These are phyloP conservation scores for Acorus calamus DNA, from an alignment of 106 monocot species.

Conservation along the genomic window DNA sequence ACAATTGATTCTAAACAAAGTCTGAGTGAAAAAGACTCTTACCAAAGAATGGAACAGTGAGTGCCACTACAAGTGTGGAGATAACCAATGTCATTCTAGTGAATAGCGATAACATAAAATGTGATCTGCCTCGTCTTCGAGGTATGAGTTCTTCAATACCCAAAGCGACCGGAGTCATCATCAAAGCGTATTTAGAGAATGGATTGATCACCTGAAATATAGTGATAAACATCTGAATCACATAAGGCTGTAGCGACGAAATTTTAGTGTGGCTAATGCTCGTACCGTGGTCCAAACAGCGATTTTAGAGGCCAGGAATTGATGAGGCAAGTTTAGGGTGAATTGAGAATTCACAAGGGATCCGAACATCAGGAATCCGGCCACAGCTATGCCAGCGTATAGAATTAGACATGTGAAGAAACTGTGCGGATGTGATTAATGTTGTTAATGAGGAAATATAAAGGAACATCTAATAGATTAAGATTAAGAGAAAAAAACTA, in stretches of 20 bases:
- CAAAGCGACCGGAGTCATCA: conserved; percentile 61
- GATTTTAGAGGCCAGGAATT: conserved; percentile 37
- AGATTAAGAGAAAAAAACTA: background rate
- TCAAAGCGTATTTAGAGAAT: conserved; percentile 56
- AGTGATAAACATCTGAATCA: too few relatives aligned
- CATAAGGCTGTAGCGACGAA: too few relatives aligned
- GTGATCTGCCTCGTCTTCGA: conserved; percentile 12
- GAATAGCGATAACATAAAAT: conserved; percentile 18
- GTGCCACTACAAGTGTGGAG: conserved; percentile 44
- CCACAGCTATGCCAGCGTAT: conserved; percentile 30
- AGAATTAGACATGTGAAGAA: conserved; percentile 29
- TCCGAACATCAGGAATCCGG: conserved; percentile 55
- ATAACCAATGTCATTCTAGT: conserved; percentile 36
- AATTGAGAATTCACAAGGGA: conserved; percentile 37
- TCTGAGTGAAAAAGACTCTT: conserved; percentile 2
- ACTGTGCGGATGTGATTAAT: conserved; percentile 6
- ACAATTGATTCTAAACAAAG: too few relatives aligned
- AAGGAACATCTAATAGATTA: background rate
- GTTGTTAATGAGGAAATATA: too few relatives aligned
- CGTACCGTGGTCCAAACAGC: conserved; percentile 55
- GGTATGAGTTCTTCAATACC: conserved; percentile 54
- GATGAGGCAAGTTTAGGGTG: conserved; percentile 47
- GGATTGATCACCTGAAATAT: conserved; percentile 42
- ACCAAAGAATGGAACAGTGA: conserved; percentile 54
- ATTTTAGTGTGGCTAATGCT: background rate